Base-by-base conservation (phyloP, 1,139 yeast species). In the Diutina scorzettiae region DNA sequence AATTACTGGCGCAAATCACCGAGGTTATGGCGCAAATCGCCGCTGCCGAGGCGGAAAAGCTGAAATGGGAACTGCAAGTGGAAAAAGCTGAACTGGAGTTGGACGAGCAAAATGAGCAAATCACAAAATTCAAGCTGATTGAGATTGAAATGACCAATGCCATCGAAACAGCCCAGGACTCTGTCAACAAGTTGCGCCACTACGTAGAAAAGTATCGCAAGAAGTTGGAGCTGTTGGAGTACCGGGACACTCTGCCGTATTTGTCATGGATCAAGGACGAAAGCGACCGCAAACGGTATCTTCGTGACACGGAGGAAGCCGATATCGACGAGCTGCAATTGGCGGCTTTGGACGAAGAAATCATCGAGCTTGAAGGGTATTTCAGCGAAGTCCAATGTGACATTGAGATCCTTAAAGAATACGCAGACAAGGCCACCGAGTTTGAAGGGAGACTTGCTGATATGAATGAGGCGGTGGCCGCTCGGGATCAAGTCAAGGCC, bases 361-460 rank as follows among this genome's bases (percentile, higher is more conserved):
- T 86, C 36, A 71, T 64, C 5, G 64, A 62, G 18, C 58, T 84
- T 31, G 82, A 84, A 48, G 69, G 64, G 8, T 73, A 71, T 44
- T 66, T 84, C 54, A 71, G 71, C 14, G 69, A 69, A 29, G 75
- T 79, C 8, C 72, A 71, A 47, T 78, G 81, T 7, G 93, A 91
- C 56, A 69, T 81, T 47, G 89, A 81, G 46, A 74, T 85, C 2
- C 65, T 91, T 43, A 76, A 76, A 47, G 95, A 87, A 50, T 91
- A 87, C 55, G 81, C 85, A 1, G 58, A 63, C 41, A 76, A 93
- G 48, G 72, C 75, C 42, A 54, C 56, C 1, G 96, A 87, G 51
- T 86, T 70, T 52, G 71, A 69, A 23, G 62, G 68, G 3, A 71
- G 96, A 45, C 74, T 78, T 51, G 51, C 57, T 1, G 93, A 82